Evolutionary conservation across 805 yeast genomes (phyloP), one percentile per base, ranked within the genome.

Genomic region (Candida maltosa): DNA sequence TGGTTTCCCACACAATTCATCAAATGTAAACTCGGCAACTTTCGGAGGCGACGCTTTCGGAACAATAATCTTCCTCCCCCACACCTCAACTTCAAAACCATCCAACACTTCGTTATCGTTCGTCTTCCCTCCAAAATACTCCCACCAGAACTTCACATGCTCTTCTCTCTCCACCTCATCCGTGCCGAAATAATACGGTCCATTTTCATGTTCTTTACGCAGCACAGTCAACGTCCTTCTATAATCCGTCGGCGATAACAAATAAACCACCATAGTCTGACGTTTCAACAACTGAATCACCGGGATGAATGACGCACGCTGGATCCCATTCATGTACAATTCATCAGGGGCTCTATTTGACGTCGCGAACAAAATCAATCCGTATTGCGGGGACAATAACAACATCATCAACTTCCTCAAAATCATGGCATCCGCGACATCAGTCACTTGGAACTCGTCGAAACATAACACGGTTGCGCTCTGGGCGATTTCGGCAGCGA

Each of bases 381-480:
- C 97, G 51, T 83, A 83, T 34, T 81, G 76, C 1, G 80, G 76
- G 30, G 83, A 75, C 38, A 89, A 61, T n/a, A 86, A 69, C 25
- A 78, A 59, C 49, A 78, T 75, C 26, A 87, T 52, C 26, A 89
- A 64, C 33, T 96, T 70, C 44, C 98, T 76, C 28, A 93, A 69
- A 22, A 93, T 70, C 97, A 93, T 93, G 2, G 98, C 98, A 60
- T 93, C 98, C 0, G 97, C 98, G 20, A 93, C 97, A 58, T 93
- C 98, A 1, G 96, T 87, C 28, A 93, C 98, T 61, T 93, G 97
- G 54, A 93, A 91, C 62, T 93, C 98, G 62, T 93, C 98, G 56
- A 93, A 87, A 58, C 98, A 93, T 40, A 93, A 59, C 1, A 93
- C 78, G 1, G 91, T 82, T 4, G 93, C 73, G 32, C 73, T 68